These are phyloP conservation scores for Alternaria viburni DNA, from an alignment of 2,329 filamentous ascomycete genomes.

Conservation along the genomic window DNA sequence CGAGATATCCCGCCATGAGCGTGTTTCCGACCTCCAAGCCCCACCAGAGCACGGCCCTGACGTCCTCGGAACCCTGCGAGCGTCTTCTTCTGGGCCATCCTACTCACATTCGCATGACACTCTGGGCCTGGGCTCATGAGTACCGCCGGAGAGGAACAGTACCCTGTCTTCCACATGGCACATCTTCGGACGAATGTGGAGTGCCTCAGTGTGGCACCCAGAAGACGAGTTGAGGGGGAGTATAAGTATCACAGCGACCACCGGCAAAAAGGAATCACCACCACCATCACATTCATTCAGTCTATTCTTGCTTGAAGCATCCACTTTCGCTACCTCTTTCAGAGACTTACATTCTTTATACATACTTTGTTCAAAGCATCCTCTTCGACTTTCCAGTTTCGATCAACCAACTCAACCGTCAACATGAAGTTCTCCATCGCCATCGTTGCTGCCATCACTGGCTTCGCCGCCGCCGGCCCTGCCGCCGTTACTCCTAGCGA, in stretches of 20 bases:
- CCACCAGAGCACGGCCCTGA: neutral
- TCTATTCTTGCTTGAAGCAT: constrained; percentile 35
- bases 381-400: constrained; percentile 20
- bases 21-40: neutral
- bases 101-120: neutral
- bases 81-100: neutral
- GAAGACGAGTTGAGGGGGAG: neutral
- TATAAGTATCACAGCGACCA: constrained; percentile 19
- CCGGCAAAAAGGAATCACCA: constrained; percentile 7
- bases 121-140: neutral
- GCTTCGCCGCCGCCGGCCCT: constrained; percentile 38
- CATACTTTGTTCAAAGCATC: constrained; percentile 21
- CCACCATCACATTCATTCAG: constrained; percentile 25
- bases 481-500: constrained; percentile 28
- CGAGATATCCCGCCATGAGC: neutral
- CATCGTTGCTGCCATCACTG: constrained; percentile 32
- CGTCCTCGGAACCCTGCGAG: neutral
- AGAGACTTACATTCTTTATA: constrained; percentile 25
- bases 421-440: constrained; percentile 44
- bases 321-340: constrained; percentile 22
- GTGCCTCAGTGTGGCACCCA: neutral
- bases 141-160: neutral
- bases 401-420: constrained; percentile 19
- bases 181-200: neutral
- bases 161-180: constrained; percentile 2